Conservation (phyloP, 1,284 basidiomycete genomes). For the Mrakiaceae sp. region DNA sequence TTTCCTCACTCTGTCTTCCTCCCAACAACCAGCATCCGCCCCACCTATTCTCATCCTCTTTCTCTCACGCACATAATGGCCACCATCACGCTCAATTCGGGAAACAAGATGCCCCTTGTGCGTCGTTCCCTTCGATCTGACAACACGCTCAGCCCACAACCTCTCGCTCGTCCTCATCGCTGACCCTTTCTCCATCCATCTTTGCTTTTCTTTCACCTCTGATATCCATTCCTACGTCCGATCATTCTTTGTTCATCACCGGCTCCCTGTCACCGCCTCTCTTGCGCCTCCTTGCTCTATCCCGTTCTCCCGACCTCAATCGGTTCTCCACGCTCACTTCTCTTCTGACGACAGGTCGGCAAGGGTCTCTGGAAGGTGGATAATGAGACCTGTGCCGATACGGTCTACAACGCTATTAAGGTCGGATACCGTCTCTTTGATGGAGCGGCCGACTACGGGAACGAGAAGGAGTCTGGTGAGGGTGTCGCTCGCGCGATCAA, state of each 20-base stretch:
- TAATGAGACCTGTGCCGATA: conserved; percentile 19
- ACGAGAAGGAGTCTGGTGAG: conserved; percentile 36
- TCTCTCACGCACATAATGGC: background rate
- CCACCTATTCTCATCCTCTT: background rate
- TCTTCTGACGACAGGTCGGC: conserved; percentile 8
- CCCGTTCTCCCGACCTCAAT: too few relatives aligned
- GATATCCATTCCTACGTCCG: too few relatives aligned
- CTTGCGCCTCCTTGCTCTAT: too few relatives aligned
- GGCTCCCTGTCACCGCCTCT: too few relatives aligned
- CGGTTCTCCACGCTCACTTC: background rate
- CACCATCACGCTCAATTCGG: background rate
- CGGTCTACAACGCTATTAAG: conserved; percentile 39
- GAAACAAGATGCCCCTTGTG: conserved; percentile 3
- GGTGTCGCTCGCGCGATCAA: conserved; percentile 35
- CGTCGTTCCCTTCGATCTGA: background rate
- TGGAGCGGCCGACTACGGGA: conserved; percentile 36
- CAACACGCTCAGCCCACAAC: background rate
- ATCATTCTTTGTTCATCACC: too few relatives aligned
- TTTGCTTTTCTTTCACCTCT: too few relatives aligned
- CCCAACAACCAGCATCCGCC: too few relatives aligned
- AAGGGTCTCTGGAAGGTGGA: conserved; percentile 25
- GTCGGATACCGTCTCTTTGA: conserved; percentile 39
- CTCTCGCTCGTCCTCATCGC: background rate
- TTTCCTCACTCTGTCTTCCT: background rate
- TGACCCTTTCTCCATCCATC: background rate